Evolutionary conservation across 768 basidiomycete species (phyloP), one percentile per base, ranked within the genome.

Genomic region (Termitomyces sp.): DNA sequence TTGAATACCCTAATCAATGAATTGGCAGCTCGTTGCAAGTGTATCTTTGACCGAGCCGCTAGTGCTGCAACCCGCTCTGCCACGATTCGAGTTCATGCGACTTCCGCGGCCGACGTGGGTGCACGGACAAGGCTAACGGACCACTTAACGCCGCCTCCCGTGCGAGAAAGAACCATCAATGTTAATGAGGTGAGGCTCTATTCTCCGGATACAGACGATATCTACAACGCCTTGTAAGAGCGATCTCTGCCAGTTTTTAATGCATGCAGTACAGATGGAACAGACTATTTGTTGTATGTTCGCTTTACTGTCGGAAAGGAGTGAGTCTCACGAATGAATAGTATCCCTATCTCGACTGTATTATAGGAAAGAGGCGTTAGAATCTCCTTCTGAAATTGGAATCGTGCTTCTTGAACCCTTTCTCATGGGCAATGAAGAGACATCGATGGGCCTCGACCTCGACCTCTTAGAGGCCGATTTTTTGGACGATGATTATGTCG

Each of bases 401-500:
- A 68, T 85, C 60, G 78, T 73, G 61, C 66, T 86, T 69, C 72
- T 86, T 44, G 80, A 84, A 67, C 83, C 82, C 71, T 70, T 70
- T 67, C 73, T 66, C 56, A 70, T 66, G 67, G 76, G 73, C 40
- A 61, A 66, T 61, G 67, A 74, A 68, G 74, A 70, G 58, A 72
- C 61, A 44, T 62, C 63, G 61, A 65, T 57, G 54, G 72, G 75
- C 61, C 68, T 84, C 64, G 77, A 84, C 61, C 68, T 84, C 64
- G 77, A 84, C 57, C 62, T 89, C 44, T 67, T 90, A 66, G 85
- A 86, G 63, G 78, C 74, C 42, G 86, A 89, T 54, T 91, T 91
- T 72, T 90, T 93, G 69, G 90, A 92, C 73, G 85, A 89, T 62
- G 80, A 84, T 67, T 74, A 69, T 64, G 67, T 90, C 58, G 77